phyloP scores from a whole-genome alignment of 2,329 filamentous ascomycete genomes.

The Daldinia eschscholtzii region DNA sequence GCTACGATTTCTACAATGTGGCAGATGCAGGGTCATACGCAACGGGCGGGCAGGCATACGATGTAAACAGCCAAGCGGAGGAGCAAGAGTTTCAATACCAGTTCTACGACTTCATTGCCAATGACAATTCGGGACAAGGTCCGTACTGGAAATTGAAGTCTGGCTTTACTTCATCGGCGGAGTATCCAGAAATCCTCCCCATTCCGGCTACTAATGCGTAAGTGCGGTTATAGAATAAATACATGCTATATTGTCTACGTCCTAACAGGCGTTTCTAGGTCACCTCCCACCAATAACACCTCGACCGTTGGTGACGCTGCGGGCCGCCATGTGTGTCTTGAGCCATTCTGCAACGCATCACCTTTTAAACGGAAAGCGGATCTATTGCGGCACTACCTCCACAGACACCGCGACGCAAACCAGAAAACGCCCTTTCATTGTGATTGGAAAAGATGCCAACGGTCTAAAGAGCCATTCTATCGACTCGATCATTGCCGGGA shows the following conservation, averaged over 20 bases:
- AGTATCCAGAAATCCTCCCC: constrained; percentile 26
- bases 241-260: neutral
- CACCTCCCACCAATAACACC: constrained; percentile 26
- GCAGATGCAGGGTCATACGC: constrained; percentile 17
- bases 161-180: constrained; percentile 18
- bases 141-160: constrained; percentile 45
- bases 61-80: constrained; percentile 11
- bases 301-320: constrained; percentile 23
- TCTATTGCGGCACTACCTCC: constrained; percentile 65
- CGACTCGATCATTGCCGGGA: constrained; percentile 70
- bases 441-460: constrained; percentile 64
- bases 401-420: constrained; percentile 60
- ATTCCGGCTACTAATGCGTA: constrained; percentile 29
- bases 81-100: constrained; percentile 26
- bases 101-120: constrained; percentile 44
- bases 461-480: constrained; percentile 62
- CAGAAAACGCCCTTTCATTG: constrained; percentile 62
- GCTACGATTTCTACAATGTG: constrained; percentile 15
- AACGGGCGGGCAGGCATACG: constrained; percentile 17
- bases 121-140: constrained; percentile 38
- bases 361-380: constrained; percentile 67
- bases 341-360: constrained; percentile 56
- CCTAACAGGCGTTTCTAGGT: constrained; percentile 31
- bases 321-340: constrained; percentile 42
- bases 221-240: constrained; percentile 11